Evolutionary conservation across 2,329 filamentous ascomycete species (phyloP).

Genomic region (Hypoxylon sp.): DNA sequence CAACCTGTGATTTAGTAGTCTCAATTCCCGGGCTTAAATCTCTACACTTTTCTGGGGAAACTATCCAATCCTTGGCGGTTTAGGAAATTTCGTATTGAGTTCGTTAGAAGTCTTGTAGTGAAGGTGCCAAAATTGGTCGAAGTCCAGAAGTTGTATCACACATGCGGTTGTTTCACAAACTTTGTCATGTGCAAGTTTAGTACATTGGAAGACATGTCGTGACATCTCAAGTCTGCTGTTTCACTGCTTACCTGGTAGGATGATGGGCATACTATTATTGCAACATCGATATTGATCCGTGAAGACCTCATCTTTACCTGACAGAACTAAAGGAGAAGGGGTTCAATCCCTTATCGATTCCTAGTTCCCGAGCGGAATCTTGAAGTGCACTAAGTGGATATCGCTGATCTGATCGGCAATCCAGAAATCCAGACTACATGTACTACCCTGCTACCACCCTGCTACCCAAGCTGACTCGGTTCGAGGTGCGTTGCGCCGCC

Average conservation of each 20-base stretch:
- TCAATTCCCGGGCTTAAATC: background rate
- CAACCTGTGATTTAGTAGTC: background rate
- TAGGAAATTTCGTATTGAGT: too few relatives aligned
- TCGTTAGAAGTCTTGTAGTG: background rate
- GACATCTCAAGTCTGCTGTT: conserved; percentile 2
- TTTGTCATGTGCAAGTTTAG: conserved; percentile 10
- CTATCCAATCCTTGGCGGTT: background rate
- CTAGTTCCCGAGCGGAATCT: too few relatives aligned
- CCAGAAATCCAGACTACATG: conserved; percentile 21
- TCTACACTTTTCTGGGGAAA: background rate
- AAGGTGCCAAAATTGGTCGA: conserved; percentile 1
- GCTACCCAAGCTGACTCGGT: conserved; percentile 38
- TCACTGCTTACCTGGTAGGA: background rate
- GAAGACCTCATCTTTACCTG: background rate
- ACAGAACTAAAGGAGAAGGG: background rate
- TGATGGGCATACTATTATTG: conserved; percentile 1
- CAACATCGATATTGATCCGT: conserved; percentile 12
- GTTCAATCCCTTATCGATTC: conserved; percentile 27
- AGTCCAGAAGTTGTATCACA: conserved; percentile 2
- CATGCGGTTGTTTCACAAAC: conserved; percentile 17
- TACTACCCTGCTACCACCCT: conserved; percentile 6
- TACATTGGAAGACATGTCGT: conserved; percentile 9
- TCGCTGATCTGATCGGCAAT: conserved; percentile 42
- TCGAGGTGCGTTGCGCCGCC: conserved; percentile 33
- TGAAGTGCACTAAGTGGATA: conserved; percentile 29